Percentiles rank a stretch among this genome's conserved stretches.
phyloP scores from a whole-genome alignment of 192 early-diverging fungal genomes.

The Coemansia sp. region DNA sequence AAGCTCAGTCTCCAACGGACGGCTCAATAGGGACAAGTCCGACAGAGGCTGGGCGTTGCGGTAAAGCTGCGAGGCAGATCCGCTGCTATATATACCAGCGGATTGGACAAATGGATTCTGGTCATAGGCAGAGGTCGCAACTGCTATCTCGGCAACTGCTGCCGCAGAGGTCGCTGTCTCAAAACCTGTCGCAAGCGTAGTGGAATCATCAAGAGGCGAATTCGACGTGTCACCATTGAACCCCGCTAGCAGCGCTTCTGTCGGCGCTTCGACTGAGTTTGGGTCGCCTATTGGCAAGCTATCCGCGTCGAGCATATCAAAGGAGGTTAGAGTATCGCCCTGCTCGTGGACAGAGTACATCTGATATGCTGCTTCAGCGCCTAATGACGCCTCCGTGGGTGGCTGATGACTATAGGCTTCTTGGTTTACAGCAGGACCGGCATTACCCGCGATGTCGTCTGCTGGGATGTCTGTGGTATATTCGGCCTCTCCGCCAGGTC shows the following conservation, averaged over 20 bases:
- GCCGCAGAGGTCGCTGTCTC: background rate
- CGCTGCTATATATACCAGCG: background rate
- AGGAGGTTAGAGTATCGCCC: background rate
- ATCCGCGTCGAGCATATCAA: background rate
- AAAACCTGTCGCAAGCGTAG: background rate
- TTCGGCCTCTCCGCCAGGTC: background rate
- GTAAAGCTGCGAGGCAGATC: background rate
- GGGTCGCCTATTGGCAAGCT: background rate
- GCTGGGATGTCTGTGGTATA: background rate
- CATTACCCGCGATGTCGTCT: background rate
- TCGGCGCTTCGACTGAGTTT: background rate
- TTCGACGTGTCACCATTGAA: background rate
- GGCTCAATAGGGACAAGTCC: background rate
- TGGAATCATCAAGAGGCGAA: background rate
- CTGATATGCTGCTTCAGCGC: background rate
- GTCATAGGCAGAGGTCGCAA: background rate
- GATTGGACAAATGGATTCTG: background rate
- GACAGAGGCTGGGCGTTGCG: background rate
- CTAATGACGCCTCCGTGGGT: background rate
- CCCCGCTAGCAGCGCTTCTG: background rate
- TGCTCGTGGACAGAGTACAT: background rate
- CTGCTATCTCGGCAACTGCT: background rate
- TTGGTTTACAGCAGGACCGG: background rate
- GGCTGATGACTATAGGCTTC: background rate
- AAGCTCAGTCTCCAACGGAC: background rate